Base-by-base conservation (phyloP, 768 basidiomycete genomes). In the Boletus pseudopeckii region DNA sequence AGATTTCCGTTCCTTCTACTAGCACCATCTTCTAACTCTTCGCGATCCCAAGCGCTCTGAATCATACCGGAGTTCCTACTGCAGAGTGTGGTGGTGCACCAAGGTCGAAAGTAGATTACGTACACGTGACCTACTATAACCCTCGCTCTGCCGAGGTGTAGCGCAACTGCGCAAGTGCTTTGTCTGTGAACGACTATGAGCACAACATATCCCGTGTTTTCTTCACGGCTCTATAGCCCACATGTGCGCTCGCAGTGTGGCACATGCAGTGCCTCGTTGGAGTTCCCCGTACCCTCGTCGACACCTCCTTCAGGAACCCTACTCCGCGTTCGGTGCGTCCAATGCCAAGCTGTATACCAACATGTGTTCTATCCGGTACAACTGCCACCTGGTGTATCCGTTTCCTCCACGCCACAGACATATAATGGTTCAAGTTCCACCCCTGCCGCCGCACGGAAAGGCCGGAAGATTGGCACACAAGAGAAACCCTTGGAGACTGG, bases 381-480 rank as follows among this genome's bases (percentile, higher is more conserved):
- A 63, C 69, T 86, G 1, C 75, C 78, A 13, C 40, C 62, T 30
- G 59, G 64, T 22, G 55, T 62, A 44, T 48, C 59, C 24, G n/a
- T 7, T 51, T 45, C 59, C 11, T 38, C 60, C 14, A 10, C 53
- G 37, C 9, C 57, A 59, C 57, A 65, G 10, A 53, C 62, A 32
- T 51, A 41, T 5, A 66, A 57, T 28, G 64, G 64, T 22, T 50
- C 62, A 22, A 59, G 50, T 54, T 64, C 60, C 50, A 56, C 36
- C 36, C 58, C 40, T 64, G 15, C 43, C 9, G 48, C 37, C 30
- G 4, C 40, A 15, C 67, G 80, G 45, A 85, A 80, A 66, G 80
- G 83, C 10, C 74, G 92, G 55, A 91, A 89, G 77, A 91, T 92
- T 57, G 92, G 92, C 1, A 90, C 92, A 17, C 90, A 94, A 68